Percentiles rank a stretch among this genome's conserved stretches.
These are phyloP conservation scores for Prillingera fragicola DNA, from an alignment of 1,284 basidiomycete genomes.

Conservation along the genomic window DNA sequence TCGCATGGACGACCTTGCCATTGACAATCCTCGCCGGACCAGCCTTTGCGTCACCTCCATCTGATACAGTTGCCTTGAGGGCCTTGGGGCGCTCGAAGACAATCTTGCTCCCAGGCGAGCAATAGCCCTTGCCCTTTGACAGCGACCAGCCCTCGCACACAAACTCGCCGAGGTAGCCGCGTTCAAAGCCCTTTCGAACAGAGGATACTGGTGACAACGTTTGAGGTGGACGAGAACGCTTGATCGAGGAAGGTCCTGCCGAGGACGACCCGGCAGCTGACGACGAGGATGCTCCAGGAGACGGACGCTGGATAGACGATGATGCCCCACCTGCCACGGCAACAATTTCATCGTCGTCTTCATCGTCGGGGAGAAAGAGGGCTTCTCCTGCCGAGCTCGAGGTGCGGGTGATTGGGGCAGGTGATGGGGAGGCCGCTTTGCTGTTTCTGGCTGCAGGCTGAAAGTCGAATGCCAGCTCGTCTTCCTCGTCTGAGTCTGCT, in stretches of 20 bases:
- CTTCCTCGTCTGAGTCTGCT: conserved; percentile 18
- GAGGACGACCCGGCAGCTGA: not conserved
- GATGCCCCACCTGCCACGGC: not conserved
- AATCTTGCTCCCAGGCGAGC: conserved; percentile 40
- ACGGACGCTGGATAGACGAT: not conserved
- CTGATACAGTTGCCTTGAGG: conserved; percentile 16
- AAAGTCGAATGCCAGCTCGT: too few species aligned
- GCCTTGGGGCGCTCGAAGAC: conserved; percentile 41
- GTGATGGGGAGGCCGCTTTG: not conserved
- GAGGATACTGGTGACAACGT: conserved; percentile 9
- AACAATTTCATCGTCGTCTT: conserved; percentile 8
- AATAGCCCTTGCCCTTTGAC: conserved; percentile 48
- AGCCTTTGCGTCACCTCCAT: conserved; percentile 23
- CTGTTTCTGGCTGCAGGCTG: not conserved
- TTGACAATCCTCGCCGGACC: conserved; percentile 40
- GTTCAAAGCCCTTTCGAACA: conserved; percentile 26
- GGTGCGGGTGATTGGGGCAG: not conserved
- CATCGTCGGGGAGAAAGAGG: conserved; percentile 6
- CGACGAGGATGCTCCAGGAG: not conserved
- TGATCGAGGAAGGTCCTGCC: conserved; percentile 16
- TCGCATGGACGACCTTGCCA: conserved; percentile 40
- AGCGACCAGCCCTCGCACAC: conserved; percentile 48
- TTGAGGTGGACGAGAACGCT: conserved; percentile 16
- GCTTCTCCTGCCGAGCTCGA: conserved; percentile 6
- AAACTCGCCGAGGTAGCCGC: conserved; percentile 47